Conservation (phyloP, 805 yeast species). For the Yarrowia osloensis region DNA sequence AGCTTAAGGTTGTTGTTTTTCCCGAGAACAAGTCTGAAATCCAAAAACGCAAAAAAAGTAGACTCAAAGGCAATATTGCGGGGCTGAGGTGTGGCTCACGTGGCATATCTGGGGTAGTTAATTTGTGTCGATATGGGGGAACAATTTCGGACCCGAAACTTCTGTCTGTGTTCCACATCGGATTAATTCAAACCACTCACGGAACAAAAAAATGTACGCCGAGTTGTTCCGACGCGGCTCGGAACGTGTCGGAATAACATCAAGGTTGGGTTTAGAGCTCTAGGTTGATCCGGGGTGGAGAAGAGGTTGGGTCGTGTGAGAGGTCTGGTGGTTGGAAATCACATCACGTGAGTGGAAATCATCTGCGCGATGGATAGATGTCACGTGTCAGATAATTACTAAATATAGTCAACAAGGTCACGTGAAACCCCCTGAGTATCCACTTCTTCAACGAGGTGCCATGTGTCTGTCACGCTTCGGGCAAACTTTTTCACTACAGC, state of each 20-base stretch:
- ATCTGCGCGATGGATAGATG: no score
- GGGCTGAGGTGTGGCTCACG: slow-evolving; percentile 23
- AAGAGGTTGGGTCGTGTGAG: no score
- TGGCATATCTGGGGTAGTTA: neutral
- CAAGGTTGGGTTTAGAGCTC: neutral
- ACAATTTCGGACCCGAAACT: neutral
- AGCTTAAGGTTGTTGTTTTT: no score
- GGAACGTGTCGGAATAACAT: slow-evolving; percentile 4
- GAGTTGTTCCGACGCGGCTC: slow-evolving; percentile 1
- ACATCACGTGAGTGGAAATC: no score
- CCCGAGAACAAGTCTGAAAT: neutral
- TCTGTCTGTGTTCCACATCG: neutral
- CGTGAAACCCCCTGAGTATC: no score
- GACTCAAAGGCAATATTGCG: neutral
- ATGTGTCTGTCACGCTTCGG: no score
- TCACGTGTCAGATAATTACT: no score
- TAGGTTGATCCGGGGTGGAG: slow-evolving; percentile 8
- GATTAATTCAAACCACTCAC: neutral
- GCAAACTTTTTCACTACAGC: no score
- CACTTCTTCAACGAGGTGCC: no score
- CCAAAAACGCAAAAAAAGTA: neutral
- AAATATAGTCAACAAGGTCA: no score
- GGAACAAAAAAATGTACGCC: neutral
- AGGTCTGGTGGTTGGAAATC: no score
- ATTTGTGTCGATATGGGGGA: neutral